Conservation (phyloP, 768 basidiomycete species). For the Amyloporia xantha region DNA sequence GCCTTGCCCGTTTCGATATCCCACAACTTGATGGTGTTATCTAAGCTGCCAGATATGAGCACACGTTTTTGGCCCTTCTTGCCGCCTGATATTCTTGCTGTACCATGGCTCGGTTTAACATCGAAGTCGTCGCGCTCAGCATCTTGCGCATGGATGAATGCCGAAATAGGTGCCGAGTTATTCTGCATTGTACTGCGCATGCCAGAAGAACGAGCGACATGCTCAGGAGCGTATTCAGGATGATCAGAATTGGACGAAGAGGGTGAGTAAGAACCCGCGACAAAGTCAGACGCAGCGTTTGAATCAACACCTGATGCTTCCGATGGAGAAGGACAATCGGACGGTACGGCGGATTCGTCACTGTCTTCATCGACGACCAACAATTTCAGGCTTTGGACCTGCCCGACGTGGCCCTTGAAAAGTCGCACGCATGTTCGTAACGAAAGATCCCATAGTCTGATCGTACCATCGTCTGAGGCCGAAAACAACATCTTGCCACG, state of each 20-base stretch:
- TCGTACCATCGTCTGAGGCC: constrained; percentile 89
- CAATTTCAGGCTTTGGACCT: constrained; percentile 87
- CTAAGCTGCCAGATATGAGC: constrained; percentile 83
- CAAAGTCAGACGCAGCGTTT: neutral
- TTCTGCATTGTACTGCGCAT: neutral
- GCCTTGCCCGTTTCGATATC: constrained; percentile 83
- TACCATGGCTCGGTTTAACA: neutral
- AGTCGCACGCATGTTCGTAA: constrained; percentile 73
- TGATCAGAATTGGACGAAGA: neutral
- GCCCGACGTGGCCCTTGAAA: constrained; percentile 87
- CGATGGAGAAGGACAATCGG: neutral
- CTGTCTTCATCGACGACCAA: constrained; percentile 53
- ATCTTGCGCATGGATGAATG: neutral
- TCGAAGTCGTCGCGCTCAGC: neutral
- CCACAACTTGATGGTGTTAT: constrained; percentile 96
- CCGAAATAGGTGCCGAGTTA: neutral
- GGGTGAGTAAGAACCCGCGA: neutral
- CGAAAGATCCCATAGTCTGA: constrained; percentile 91
- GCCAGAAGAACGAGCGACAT: too few relatives aligned
- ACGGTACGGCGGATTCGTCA: constrained; percentile 15
- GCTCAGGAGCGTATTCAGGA: neutral
- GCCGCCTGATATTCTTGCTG: neutral
- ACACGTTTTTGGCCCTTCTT: constrained; percentile 45
- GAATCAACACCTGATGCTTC: neutral
- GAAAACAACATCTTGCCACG: constrained; percentile 96